phyloP scores from a whole-genome alignment of 1,284 basidiomycete species.

The Cryptococcus sp. region DNA sequence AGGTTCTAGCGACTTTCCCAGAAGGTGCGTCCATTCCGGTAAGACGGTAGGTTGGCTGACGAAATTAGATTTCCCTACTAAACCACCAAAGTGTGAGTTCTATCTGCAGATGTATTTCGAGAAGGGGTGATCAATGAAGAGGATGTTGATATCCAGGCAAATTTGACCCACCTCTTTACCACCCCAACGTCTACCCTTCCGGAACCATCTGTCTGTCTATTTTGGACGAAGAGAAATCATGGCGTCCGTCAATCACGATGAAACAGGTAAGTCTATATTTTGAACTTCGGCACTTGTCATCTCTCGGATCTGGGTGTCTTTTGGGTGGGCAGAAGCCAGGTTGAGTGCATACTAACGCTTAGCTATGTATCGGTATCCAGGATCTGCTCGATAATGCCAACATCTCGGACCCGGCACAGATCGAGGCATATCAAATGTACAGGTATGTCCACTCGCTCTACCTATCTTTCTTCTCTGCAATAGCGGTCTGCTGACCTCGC shows the following conservation, averaged over 20 bases:
- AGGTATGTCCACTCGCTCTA: constrained; percentile 61
- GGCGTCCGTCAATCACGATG: constrained; percentile 98
- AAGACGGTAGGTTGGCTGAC: constrained; percentile 14
- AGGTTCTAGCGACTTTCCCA: constrained; percentile 88
- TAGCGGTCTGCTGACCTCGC: neutral
- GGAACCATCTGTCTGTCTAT: constrained; percentile 98
- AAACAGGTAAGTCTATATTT: constrained; percentile 68
- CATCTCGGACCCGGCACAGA: constrained; percentile 90
- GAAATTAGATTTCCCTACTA: constrained; percentile 44
- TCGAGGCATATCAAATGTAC: constrained; percentile 96
- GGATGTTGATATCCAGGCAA: constrained; percentile 62
- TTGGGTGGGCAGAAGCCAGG: neutral
- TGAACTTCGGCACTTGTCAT: neutral
- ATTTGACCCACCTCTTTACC: constrained; percentile 93
- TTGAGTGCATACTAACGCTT: constrained; percentile 7
- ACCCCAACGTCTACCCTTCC: constrained; percentile 98
- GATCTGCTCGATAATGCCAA: constrained; percentile 92
- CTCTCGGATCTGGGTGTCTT: neutral
- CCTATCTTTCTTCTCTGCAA: too few species aligned
- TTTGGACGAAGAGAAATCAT: constrained; percentile 96
- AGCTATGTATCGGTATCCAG: constrained; percentile 95
- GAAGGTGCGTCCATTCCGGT: constrained; percentile 68
- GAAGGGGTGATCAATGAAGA: neutral
- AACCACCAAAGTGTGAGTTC: constrained; percentile 47
- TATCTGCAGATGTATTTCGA: neutral